Percentiles rank a stretch among this genome's conserved stretches.
These are phyloP conservation scores for Aquilaria yunnanensis DNA, from an alignment of 345 rosid genomes.

Conservation along the genomic window DNA sequence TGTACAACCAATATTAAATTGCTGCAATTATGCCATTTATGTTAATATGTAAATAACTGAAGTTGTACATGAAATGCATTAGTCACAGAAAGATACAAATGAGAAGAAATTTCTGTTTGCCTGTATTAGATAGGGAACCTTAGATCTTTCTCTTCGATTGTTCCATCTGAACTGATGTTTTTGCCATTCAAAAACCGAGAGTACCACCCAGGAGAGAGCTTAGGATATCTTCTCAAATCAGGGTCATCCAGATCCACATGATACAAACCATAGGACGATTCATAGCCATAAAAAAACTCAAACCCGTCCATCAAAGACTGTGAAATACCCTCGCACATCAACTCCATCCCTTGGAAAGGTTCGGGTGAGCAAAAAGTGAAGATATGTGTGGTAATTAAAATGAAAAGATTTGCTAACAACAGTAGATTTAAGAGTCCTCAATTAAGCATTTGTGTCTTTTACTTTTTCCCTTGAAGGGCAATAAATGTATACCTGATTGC, in stretches of 20 bases:
- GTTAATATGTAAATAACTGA: too few relatives aligned
- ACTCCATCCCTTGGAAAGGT: slow-evolving; percentile 32
- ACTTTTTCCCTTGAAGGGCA: too few relatives aligned
- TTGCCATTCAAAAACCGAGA: slow-evolving; percentile 33
- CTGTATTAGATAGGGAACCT: neutral
- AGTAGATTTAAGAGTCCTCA: too few relatives aligned
- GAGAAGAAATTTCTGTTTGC: too few relatives aligned
- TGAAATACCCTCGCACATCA: slow-evolving; percentile 38
- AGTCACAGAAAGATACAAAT: too few relatives aligned
- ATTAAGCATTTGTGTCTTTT: too few relatives aligned
- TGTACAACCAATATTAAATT: too few relatives aligned
- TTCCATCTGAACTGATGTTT: neutral
- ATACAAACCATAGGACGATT: slow-evolving; percentile 32
- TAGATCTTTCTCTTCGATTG: neutral
- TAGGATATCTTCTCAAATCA: slow-evolving; percentile 30
- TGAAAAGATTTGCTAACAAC: too few relatives aligned
- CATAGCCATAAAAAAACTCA: slow-evolving; percentile 32
- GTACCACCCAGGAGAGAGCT: slow-evolving; percentile 52
- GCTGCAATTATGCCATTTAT: too few relatives aligned
- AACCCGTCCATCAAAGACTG: slow-evolving; percentile 40
- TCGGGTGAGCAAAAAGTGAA: too few relatives aligned
- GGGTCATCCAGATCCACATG: slow-evolving; percentile 42
- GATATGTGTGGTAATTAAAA: too few relatives aligned
- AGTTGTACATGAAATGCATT: too few relatives aligned
- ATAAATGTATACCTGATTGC: slow-evolving; percentile 31